Base-by-base conservation (phyloP, 306 rosid species). In the Vachellia pachyceras region DNA sequence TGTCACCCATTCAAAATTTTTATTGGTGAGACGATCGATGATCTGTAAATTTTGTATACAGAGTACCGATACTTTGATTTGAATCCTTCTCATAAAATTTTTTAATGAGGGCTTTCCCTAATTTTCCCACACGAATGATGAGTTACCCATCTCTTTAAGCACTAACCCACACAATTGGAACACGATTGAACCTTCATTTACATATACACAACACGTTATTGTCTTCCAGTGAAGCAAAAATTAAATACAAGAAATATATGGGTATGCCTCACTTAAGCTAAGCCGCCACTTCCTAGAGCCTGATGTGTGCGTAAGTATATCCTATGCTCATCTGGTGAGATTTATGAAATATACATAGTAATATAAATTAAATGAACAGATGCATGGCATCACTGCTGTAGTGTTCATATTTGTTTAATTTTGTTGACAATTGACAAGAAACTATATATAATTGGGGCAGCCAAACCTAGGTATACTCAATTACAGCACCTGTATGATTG, bases 401-500 rank as follows among this genome's bases (percentile, higher is more conserved):
- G 33, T 29, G 50, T 18, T 40, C 60, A 37, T 33, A 23, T 61
- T 14, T 75, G 50, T 52, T 49, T 52, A 45, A 76, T 67, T 68
- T 52, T 69, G 57, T 72, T 68, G 47, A 65, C 35, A 15, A 72
- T 69, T 40, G 60, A 63, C 75, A 18, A 4, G 40, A 58, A 42
- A 66, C 23, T 50, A 50, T n/a, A 50, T 67, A 57, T 45, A 29
- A 37, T 46, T 60, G 41, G 74, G 63, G 83, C 77, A 36, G 84
- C 72, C 66, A 77, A 72, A 80, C 57, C 86, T 82, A 91, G 23
- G 74, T 40, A 84, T 88, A 86, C 80, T 90, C 97, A 58, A 95
- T 83, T 81, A 95, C 83, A 72, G 97, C 97, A 79, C 94, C 98
- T 15, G 95, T 95, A 87, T 95, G 98, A 86, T 95, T 95, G 94